Percentiles rank a stretch among this genome's conserved stretches.
Evolutionary conservation across 2,329 filamentous ascomycete species (phyloP).

Genomic region (Venturia carpophila): DNA sequence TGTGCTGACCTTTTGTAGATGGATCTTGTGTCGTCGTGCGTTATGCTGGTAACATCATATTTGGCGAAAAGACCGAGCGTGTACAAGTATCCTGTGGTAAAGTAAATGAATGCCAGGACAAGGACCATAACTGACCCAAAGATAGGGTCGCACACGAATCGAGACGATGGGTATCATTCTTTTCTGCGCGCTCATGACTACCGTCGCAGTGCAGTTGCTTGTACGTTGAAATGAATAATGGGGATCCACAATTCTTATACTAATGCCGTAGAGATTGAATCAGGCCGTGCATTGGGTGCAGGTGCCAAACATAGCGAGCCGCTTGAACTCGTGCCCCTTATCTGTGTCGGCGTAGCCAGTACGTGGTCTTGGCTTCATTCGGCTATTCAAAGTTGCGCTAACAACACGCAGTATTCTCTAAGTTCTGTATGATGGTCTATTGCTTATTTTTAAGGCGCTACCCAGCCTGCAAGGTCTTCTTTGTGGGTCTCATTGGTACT

Average conservation of each 20-base stretch:
- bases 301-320: slow-evolving; percentile 37
- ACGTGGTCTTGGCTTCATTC: slow-evolving; percentile 25
- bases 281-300: slow-evolving; percentile 43
- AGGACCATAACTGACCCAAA: slow-evolving; percentile 7
- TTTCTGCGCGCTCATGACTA: slow-evolving; percentile 60
- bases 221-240: slow-evolving; percentile 31
- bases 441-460: slow-evolving; percentile 47
- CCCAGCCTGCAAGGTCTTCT: slow-evolving; percentile 50
- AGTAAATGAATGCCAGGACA: slow-evolving; percentile 13
- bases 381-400: not conserved
- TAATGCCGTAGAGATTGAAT: slow-evolving; percentile 40
- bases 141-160: slow-evolving; percentile 50
- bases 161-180: slow-evolving; percentile 59
- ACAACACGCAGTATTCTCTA: slow-evolving; percentile 39
- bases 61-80: slow-evolving; percentile 53
- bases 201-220: slow-evolving; percentile 55
- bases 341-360: slow-evolving; percentile 49
- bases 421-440: slow-evolving; percentile 46
- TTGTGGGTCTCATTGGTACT: slow-evolving; percentile 28
- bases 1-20: slow-evolving; percentile 32
- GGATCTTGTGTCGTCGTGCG: slow-evolving; percentile 56
- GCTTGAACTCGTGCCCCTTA: slow-evolving; percentile 47
- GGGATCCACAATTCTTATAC: not conserved
- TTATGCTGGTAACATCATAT: slow-evolving; percentile 54
- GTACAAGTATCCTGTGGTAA: slow-evolving; percentile 53